Base-by-base conservation (phyloP, 495 filamentous ascomycete species). In the Parathielavia appendiculata region DNA sequence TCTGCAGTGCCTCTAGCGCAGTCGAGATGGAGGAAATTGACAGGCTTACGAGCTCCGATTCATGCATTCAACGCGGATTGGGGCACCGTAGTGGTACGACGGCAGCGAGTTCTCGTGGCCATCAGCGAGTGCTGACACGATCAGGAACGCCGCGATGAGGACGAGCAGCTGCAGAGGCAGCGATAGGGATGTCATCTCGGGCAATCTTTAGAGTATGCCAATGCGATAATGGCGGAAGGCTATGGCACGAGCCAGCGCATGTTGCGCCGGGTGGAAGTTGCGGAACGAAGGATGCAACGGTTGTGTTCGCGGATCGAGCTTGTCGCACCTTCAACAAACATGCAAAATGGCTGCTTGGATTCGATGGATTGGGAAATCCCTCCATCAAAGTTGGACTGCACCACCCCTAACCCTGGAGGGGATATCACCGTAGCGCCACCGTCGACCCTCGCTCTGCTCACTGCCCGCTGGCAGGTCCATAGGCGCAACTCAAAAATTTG, bases 41-140 rank as follows among this genome's bases (percentile, higher is more conserved):
- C 17, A 10, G 14, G 63, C 80, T 64, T 57, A 83, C 80, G 76
- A 73, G 66, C 76, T 79, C 32, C 80, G 73, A 60, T 82, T 81
- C 70, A 83, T 80, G 69, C 80, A 83, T 58, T 79, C 74, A 34
- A 81, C 73, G 20, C 59, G 61, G 38, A 81, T 78, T 13, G 74
- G 66, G 20, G 76, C 76, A 66, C 75, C 74, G 57, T 75, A 79
- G 56, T 77, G 73, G 51, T 79, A 79, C 9, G 76, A 77, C 0
- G 77, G 75, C 14, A 79, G 63, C n/a, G 60, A 46, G 50, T 57
- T 54, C 43, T 71, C 67, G 61, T 56, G 55, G 40, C 50, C 50
- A 23, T 35, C 49, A 19, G 41, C 65, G 22, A 66, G 39, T n/a
- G 40, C 58, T 17, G 32, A 22, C 11, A 41, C 56, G 5, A 43